Percentiles rank a stretch among this genome's conserved stretches.
These are phyloP conservation scores for Nitzschia sp. DNA, from an alignment of 108 stramenopile genomes.

Conservation along the genomic window DNA sequence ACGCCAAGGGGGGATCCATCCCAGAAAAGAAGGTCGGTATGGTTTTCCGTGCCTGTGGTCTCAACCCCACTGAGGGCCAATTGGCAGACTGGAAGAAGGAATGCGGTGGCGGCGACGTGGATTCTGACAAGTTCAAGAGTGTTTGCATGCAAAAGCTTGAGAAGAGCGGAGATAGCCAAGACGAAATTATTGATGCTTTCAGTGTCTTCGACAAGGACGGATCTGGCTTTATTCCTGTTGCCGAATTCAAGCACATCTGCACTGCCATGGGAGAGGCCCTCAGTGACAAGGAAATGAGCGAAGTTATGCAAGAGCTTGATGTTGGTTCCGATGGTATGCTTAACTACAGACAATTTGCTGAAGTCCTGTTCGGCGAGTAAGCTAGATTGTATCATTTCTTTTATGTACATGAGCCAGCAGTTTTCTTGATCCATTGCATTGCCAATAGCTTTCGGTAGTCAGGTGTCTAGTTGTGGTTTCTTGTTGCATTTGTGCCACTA, in stretches of 20 bases:
- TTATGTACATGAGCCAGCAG: no score
- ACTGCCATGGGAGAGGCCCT: conserved; percentile 32
- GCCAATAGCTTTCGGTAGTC: no score
- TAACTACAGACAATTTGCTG: conserved; percentile 23
- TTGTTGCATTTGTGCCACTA: no score
- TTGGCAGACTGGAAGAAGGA: conserved; percentile 25
- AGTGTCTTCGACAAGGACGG: conserved; percentile 31
- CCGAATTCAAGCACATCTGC: conserved; percentile 34
- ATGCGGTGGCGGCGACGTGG: conserved; percentile 17
- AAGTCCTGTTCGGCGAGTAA: background rate
- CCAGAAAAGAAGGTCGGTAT: conserved; percentile 21
- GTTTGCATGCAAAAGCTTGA: conserved; percentile 18
- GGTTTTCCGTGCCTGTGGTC: conserved; percentile 32
- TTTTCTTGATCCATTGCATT: no score
- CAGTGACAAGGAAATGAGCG: conserved; percentile 22
- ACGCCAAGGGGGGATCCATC: conserved; percentile 20
- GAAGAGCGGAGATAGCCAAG: conserved; percentile 13
- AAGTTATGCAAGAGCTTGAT: conserved; percentile 24
- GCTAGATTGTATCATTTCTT: no score
- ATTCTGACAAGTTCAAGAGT: conserved; percentile 14
- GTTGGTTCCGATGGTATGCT: conserved; percentile 19
- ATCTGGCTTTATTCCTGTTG: conserved; percentile 18
- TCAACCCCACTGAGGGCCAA: conserved; percentile 33
- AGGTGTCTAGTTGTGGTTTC: no score
- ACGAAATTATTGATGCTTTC: conserved; percentile 40